Evolutionary conservation across 2,329 filamentous ascomycete species (phyloP), one percentile per base, ranked within the genome.

Genomic region (Lasiodiplodia citricola): DNA sequence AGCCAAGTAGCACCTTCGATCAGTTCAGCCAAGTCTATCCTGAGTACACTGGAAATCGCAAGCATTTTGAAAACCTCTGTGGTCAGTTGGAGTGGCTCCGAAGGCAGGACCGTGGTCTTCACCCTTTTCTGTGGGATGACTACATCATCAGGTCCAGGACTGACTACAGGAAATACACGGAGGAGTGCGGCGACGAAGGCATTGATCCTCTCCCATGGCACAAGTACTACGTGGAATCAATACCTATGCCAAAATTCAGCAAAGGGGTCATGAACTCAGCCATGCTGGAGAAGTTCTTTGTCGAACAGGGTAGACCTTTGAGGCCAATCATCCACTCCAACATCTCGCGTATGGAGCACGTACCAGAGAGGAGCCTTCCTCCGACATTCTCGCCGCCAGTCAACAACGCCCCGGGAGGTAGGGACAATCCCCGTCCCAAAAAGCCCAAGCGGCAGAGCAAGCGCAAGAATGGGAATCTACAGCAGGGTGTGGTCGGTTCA

Each of bases 71-170:
- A n/a, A 72, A 70, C 2, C 72, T 73, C 51, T 80, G 78, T 65
- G 70, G 65, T 16, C 69, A 75, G 44, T 76, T 80, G 21, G 67
- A 74, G 23, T 58, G 71, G 25, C 71, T 80, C 7, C 75, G 78
- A 18, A 28, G 65, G 13, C 71, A 76, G 44, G 76, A 77, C 31
- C 76, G 73, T 47, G 77, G 78, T 75, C 73, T 78, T 16, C 75
- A 78, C 1, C 79, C 75, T 51, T 79, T 73, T 70, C 75, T 77
- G 47, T 81, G 80, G 80, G 80, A 81, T 62, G 79, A 81, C 57
- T 81, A 73, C 66, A 75, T 81, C 44, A 75, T 80, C 31, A 74
- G 79, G 18, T 74, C 77, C 67, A 70, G 72, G 31, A 76, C 70
- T 5, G 77, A 80, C n/a, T 81, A 76, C 70, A 72, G 66, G 16